Evolutionary conservation across 2,329 filamentous ascomycete species (phyloP), one percentile per base, ranked within the genome.

Genomic region (Raffaelea arxii): DNA sequence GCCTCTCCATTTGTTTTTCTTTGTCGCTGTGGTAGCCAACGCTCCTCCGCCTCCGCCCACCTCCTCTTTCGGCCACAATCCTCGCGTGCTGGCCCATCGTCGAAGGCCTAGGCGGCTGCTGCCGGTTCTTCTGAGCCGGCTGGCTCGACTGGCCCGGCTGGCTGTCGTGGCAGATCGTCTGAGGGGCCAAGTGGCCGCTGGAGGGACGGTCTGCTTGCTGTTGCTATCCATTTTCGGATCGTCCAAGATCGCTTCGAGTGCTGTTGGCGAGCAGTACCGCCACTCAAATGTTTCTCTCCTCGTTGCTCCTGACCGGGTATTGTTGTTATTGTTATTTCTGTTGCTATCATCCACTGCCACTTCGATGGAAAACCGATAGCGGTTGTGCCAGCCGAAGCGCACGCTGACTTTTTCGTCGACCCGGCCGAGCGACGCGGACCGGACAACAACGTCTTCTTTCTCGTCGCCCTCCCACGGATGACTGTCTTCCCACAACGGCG

Each of bases 271-370:
- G 48, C 61, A 62, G 46, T 60, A 55, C 4, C 66, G 62, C 68
- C 68, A 71, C 56, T 69, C 62, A 50, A 67, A 70, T n/a, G 50
- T 44, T 52, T 69, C 66, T n/a, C 56, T 53, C 7, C 36, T 27
- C 11, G 32, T 18, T 25, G 5, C 32, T 14, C 19, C 36, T 21
- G 35, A n/a, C n/a, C n/a, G n/a, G n/a, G 9, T 30, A 16, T 30
- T 30, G 27, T 30, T 30, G 27, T 30, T 30, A 16, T 30, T 30
- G 27, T 16, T 30, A 16, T 30, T 30, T 9, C 16, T 30, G 27
- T 30, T 30, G 27, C 27, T 30, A 16, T n/a, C 6, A 18, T 6
- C 32, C 32, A 18, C 32, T 7, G 6, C 32, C 32, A 63, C 55
- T 43, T 64, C 59, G 39, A 66, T 55, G 32, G 51, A 37, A 47